These are phyloP conservation scores for Alternaria incomplexa DNA, from an alignment of 2,329 filamentous ascomycete species.

Conservation along the genomic window DNA sequence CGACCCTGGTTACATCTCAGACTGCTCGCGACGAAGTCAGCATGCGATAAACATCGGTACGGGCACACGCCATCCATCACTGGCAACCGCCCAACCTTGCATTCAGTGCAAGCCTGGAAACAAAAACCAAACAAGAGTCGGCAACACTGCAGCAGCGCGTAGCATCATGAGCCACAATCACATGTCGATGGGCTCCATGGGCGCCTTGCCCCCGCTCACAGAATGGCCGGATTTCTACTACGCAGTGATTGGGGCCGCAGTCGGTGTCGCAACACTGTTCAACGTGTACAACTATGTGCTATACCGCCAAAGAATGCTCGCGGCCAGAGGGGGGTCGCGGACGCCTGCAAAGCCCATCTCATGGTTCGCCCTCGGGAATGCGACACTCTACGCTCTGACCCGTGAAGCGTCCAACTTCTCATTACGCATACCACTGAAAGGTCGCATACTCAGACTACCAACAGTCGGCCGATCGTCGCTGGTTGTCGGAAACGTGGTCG, in stretches of 20 bases:
- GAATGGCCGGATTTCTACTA: constrained; percentile 61
- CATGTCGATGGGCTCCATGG: constrained; percentile 49
- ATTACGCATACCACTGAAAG: constrained; percentile 43
- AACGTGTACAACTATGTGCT: constrained; percentile 57
- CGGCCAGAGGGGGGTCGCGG: constrained; percentile 44
- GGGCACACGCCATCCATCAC: neutral
- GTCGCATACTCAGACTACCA: constrained; percentile 47
- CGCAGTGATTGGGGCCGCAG: constrained; percentile 55
- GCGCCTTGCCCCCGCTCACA: constrained; percentile 54
- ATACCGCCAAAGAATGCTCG: constrained; percentile 59
- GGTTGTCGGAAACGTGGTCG: constrained; percentile 55
- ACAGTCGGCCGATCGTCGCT: constrained; percentile 49
- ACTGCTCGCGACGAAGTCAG: neutral
- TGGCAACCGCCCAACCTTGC: neutral
- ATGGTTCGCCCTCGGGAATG: constrained; percentile 55
- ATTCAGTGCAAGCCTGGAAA: constrained; percentile 1
- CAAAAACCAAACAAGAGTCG: constrained; percentile 13
- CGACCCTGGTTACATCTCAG: neutral
- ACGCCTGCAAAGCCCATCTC: constrained; percentile 62
- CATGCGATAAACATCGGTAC: constrained; percentile 5
- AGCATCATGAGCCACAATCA: constrained; percentile 33
- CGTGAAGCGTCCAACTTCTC: constrained; percentile 61
- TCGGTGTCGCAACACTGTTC: constrained; percentile 52
- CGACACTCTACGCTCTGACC: constrained; percentile 60
- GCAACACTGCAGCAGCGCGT: constrained; percentile 3